phyloP scores from a whole-genome alignment of 176 grass and related monocot genomes.

The Carex kokanica region DNA sequence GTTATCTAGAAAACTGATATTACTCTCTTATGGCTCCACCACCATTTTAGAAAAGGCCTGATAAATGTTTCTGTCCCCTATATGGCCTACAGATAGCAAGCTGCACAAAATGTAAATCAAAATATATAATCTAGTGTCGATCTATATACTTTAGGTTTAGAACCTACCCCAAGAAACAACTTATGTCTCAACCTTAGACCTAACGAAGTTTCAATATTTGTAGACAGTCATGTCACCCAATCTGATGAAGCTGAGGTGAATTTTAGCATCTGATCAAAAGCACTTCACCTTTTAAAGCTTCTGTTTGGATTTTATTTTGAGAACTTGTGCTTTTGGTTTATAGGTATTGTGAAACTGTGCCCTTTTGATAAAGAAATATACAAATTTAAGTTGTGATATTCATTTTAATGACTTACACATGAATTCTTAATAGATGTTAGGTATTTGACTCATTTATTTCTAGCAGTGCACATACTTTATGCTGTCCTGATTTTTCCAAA shows the following conservation, averaged over 20 bases:
- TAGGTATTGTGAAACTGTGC: neutral
- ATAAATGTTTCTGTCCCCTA: neutral
- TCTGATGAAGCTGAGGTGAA: neutral
- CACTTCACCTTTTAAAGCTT: neutral
- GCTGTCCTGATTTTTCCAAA: neutral
- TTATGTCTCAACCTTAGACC: neutral
- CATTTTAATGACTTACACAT: neutral
- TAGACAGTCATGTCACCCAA: neutral
- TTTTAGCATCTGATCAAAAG: neutral
- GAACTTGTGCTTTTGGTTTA: neutral
- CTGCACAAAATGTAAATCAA: neutral
- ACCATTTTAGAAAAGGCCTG: neutral
- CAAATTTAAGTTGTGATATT: neutral
- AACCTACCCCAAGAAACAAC: neutral
- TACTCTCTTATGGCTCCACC: neutral
- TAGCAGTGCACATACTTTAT: neutral
- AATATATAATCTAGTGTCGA: neutral
- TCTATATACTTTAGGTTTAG: neutral
- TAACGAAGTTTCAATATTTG: neutral
- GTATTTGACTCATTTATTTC: neutral
- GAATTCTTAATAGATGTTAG: neutral
- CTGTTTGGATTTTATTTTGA: neutral
- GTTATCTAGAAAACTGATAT: neutral
- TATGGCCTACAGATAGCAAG: neutral
- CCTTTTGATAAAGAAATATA: neutral